Percentiles rank a stretch among this genome's conserved stretches.
Conservation (phyloP, 495 filamentous ascomycete species). For the Aspergillus asperescens region DNA sequence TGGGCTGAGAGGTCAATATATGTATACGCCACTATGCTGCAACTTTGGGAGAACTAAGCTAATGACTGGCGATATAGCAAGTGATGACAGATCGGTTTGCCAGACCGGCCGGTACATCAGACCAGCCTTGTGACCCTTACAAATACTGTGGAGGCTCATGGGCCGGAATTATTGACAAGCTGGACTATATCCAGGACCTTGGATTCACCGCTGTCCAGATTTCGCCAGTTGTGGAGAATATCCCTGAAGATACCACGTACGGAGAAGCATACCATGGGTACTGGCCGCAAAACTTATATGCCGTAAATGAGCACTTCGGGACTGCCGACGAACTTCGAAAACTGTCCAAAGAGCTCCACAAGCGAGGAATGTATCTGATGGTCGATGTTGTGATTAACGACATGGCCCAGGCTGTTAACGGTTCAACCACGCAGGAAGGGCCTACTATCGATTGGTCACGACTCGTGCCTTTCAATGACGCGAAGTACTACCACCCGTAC, state of each 20-base stretch:
- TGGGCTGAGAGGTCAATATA: constrained; percentile 14
- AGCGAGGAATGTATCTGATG: constrained; percentile 52
- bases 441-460: constrained; percentile 47
- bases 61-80: not conserved
- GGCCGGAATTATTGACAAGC: constrained; percentile 53
- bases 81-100: constrained; percentile 61
- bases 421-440: constrained; percentile 10
- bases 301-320: constrained; percentile 25
- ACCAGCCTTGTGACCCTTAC: constrained; percentile 43
- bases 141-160: constrained; percentile 68
- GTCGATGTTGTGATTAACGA: constrained; percentile 67
- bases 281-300: constrained; percentile 26
- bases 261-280: constrained; percentile 40
- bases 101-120: constrained; percentile 45
- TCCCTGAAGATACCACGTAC: constrained; percentile 42
- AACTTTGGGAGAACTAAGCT: not conserved
- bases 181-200: constrained; percentile 53
- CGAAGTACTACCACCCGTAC: constrained; percentile 52
- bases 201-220: constrained; percentile 74
- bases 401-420: constrained; percentile 49
- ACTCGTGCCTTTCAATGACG: constrained; percentile 55
- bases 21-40: not conserved
- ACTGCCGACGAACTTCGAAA: constrained; percentile 19
- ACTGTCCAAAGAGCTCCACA: constrained; percentile 21
- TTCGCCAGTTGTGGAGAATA: constrained; percentile 58